Evolutionary conservation across 305 asterid species (phyloP), one percentile per base, ranked within the genome.

Genomic region (Rubia peregrina): DNA sequence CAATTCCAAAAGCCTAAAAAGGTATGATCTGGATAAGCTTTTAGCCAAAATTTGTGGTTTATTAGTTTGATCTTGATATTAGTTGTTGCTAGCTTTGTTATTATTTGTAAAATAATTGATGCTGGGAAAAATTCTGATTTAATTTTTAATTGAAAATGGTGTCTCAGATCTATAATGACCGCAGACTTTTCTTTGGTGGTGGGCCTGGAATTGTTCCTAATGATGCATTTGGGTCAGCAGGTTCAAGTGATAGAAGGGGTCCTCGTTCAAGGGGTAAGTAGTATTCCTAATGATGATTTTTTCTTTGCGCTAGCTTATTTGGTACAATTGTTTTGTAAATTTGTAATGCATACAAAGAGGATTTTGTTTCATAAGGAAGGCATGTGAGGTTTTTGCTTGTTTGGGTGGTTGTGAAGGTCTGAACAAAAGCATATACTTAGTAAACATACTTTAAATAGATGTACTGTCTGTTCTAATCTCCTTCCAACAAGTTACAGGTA

Each of bases 1-100:
- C 99, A 95, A 74, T 95, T 95, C 84, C 99, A 95, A 82, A 95
- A 95, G 80, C 99, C 99, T 48, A 92, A 87, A 84, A 95, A 95
- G 97, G 99, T 95, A 70, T 44, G 60, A 12, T 6, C 38, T 67
- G 73, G 16, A 13, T 66, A 68, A 14, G 1, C 42, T 5, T 16
- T 55, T 17, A 17, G 21, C 53, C 44, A 66, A 19, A 61, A 6
- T 14, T 60, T 12, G 63, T 57, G 14, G 40, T 16, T 6, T 62
- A 36, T 44, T 44, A 30, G 21, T 17, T 40, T 17, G 40, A 6
- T 41, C 14, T 10, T 9, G 16, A 42, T 42, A 48, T 55, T 5
- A 42, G 36, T 30, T 24, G 59, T 55, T 61, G 42, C 21, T 14
- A 64, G 17, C 3, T 6, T 64, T 26, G 7, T 44, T 40, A 36